Evolutionary conservation across 306 rosid genomes (phyloP).

Genomic region (Astragalus membranaceus): DNA sequence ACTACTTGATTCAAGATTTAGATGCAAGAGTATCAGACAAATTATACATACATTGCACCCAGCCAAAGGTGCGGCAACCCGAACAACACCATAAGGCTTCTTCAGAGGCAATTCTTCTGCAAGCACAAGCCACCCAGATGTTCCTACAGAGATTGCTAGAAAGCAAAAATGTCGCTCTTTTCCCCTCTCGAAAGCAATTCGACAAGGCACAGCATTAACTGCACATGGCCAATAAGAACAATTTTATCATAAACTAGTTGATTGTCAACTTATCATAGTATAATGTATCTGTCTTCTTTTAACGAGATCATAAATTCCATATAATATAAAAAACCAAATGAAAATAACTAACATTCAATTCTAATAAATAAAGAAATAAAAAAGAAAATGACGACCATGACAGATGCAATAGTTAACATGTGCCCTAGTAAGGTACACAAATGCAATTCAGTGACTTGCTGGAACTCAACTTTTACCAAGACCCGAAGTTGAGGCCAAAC

Average conservation of each 20-base stretch:
- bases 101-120: constrained; percentile 74
- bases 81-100: constrained; percentile 59
- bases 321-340: not conserved
- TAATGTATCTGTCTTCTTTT: not conserved
- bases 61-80: constrained; percentile 84
- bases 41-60: constrained; percentile 71
- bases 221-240: constrained; percentile 31
- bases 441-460: too few relatives aligned
- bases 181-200: constrained; percentile 93
- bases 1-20: constrained; percentile 4
- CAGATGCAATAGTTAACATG: too few relatives aligned
- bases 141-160: constrained; percentile 59
- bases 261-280: not conserved
- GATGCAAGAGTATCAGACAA: constrained; percentile 4
- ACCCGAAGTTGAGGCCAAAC: too few relatives aligned
- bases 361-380: not conserved
- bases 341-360: not conserved
- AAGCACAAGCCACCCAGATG: constrained; percentile 74
- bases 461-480: too few relatives aligned
- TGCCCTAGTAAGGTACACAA: too few relatives aligned
- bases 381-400: not conserved
- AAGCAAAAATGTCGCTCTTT: constrained; percentile 77
- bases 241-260: constrained; percentile 1
- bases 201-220: constrained; percentile 79
- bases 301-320: not conserved